These are phyloP conservation scores for Phlegmacium glaucopus DNA, from an alignment of 768 basidiomycete genomes.

Conservation along the genomic window DNA sequence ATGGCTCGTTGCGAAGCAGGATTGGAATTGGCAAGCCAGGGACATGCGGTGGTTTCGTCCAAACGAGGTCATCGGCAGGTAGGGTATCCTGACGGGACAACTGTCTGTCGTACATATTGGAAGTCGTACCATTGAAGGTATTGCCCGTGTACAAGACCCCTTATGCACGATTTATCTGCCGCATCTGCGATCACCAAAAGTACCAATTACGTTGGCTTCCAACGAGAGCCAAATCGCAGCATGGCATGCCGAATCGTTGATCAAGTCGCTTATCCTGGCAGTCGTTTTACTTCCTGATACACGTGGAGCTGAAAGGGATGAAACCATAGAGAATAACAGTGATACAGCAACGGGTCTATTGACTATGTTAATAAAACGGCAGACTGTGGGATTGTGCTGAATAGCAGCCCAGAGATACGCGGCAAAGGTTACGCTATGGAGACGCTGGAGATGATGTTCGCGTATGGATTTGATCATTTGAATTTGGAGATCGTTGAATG, in stretches of 20 bases:
- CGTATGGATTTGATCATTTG: conserved; percentile 17
- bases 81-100: too few relatives aligned
- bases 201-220: conserved; percentile 14
- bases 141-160: conserved; percentile 16
- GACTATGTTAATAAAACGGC: conserved; percentile 10
- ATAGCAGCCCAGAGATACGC: conserved; percentile 14
- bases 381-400: conserved; percentile 20
- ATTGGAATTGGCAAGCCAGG: too few relatives aligned
- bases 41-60: too few relatives aligned
- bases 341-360: conserved; percentile 12
- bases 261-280: conserved; percentile 11
- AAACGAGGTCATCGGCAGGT: too few relatives aligned
- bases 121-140: too few relatives aligned
- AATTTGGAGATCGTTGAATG: conserved; percentile 12
- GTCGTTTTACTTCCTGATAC: conserved; percentile 10
- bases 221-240: conserved; percentile 11
- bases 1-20: too few relatives aligned
- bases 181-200: conserved; percentile 7
- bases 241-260: conserved; percentile 14
- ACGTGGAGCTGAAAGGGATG: background rate
- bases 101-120: too few relatives aligned
- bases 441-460: conserved; percentile 16
- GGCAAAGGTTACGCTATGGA: conserved; percentile 18
- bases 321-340: conserved; percentile 10
- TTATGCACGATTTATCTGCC: conserved; percentile 14